Conservation (phyloP, 257 asterid genomes). For the Solanum sejunctum region DNA sequence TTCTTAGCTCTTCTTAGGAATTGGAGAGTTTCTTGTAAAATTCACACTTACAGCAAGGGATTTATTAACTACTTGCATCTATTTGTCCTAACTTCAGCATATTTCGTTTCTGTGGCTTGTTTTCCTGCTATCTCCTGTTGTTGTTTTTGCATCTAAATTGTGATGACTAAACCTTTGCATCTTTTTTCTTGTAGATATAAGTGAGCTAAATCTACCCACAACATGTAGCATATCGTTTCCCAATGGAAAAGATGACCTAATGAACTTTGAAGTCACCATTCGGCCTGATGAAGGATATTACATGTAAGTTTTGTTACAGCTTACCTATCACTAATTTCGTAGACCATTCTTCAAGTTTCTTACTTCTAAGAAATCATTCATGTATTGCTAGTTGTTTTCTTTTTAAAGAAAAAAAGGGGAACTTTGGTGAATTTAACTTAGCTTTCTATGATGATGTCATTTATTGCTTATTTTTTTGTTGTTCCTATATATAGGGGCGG, state of each 20-base stretch:
- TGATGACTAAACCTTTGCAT: neutral
- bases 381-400: neutral
- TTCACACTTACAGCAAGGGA: neutral
- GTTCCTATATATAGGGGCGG: conserved; percentile 47
- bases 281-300: conserved; percentile 91
- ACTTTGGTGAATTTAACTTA: neutral
- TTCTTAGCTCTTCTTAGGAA: neutral
- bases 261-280: conserved; percentile 91
- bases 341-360: neutral
- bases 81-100: neutral
- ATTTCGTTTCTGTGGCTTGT: neutral
- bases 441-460: neutral
- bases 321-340: neutral
- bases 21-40: neutral
- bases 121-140: neutral
- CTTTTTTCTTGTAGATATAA: conserved; percentile 44
- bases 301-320: conserved; percentile 26
- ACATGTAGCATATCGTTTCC: conserved; percentile 82
- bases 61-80: neutral
- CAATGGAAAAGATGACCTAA: conserved; percentile 87
- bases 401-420: neutral
- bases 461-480: neutral
- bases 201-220: conserved; percentile 77
- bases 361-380: neutral
- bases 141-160: neutral